Base-by-base conservation (phyloP, 495 filamentous ascomycete species). In the Choiromyces venosus region DNA sequence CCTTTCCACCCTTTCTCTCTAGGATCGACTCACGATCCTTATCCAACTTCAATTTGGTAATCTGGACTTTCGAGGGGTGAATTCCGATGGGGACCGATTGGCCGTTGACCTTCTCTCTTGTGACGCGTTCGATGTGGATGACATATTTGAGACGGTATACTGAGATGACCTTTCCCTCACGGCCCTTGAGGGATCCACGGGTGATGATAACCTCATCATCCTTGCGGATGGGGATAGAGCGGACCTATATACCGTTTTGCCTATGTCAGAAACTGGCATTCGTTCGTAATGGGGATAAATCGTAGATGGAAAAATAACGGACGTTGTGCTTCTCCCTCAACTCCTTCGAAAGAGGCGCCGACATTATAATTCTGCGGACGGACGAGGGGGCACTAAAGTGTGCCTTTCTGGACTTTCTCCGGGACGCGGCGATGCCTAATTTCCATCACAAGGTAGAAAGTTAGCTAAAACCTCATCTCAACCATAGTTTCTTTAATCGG, bases 61-160 rank as follows among this genome's bases (percentile, higher is more conserved):
- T 91, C 84, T 94, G 89, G 78, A 96, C 91, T 84, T 97, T 98
- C 84, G 89, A 92, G 76, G 95, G 91, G 84, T 92, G 89, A 84
- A 97, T 90, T 82, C 91, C 91, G 83, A 97, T 85, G 73, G 93
- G 93, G 21, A 97, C 93, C 80, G 87, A 89, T 87, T 95, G 92
- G 83, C 94, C 93, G 84, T 92, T 94, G 82, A 88, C 89, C 89
- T 98, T 98, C 85, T 99, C 95, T 82, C 92, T 91, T 83, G 88
- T 88, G 81, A 99, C 88, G 78, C 93, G 91, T 89, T 97, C 93
- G 83, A 96, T 85, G 87, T 97, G 93, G 83, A 97, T 88, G 82
- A 91, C 86, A 86, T 92, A 99, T 87, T 97, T 97, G 81, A 97
- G 91, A 85, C 95, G 94, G 91, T 99, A 98, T 83, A 97, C 93